Conservation (phyloP, 169 alveolate species). For the Plasmodium cynomolgi region DNA sequence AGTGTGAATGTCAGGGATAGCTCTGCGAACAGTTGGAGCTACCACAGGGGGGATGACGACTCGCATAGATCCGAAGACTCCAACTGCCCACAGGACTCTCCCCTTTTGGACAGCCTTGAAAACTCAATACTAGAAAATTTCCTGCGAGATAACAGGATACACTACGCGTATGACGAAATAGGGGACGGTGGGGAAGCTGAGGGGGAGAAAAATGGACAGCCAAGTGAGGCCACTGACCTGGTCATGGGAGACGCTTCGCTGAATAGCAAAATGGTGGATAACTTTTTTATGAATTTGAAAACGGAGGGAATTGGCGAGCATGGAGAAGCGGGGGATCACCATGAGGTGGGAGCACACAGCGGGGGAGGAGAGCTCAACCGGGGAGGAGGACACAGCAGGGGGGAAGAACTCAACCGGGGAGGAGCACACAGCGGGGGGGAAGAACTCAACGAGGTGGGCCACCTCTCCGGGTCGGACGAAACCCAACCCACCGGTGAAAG, state of each 20-base stretch:
- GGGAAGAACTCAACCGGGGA: neutral
- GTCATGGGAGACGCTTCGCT: neutral
- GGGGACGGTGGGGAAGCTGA: neutral
- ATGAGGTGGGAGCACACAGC: neutral
- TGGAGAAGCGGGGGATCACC: neutral
- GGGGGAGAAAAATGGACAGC: neutral
- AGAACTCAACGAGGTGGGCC: neutral
- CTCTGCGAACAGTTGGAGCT: neutral
- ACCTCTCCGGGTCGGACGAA: neutral
- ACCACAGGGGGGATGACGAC: neutral
- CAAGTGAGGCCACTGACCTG: neutral
- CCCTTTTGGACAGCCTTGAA: neutral
- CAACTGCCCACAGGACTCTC: neutral
- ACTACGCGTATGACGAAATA: conserved; percentile 66
- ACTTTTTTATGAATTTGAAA: conserved; percentile 33
- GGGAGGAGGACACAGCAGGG: neutral
- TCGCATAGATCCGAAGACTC: neutral
- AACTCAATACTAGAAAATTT: conserved; percentile 26
- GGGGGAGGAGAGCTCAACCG: neutral
- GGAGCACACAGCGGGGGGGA: neutral
- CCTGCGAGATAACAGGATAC: conserved; percentile 56
- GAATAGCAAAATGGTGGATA: conserved; percentile 23
- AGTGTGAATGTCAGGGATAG: neutral
- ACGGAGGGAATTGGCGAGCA: neutral
- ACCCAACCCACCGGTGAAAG: neutral